phyloP scores from a whole-genome alignment of 2,329 filamentous ascomycete species.

The Dothiorella sarmentorum region DNA sequence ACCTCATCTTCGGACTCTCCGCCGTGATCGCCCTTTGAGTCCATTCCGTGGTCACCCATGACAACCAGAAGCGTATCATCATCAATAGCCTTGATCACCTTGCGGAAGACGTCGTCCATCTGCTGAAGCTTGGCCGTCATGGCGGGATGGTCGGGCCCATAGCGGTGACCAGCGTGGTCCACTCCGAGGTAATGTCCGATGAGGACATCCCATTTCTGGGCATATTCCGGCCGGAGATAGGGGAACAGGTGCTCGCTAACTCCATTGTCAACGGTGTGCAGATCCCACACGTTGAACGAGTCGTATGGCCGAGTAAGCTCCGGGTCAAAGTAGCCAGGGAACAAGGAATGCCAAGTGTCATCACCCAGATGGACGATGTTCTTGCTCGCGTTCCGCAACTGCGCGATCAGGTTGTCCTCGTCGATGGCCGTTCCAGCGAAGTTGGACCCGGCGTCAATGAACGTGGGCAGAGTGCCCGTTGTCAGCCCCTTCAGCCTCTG shows the following conservation, averaged over 20 bases:
- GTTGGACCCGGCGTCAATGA: slow-evolving; percentile 89
- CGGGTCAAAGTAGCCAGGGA: slow-evolving; percentile 87
- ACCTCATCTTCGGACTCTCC: slow-evolving; percentile 96
- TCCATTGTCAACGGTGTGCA: slow-evolving; percentile 95
- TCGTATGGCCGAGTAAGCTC: slow-evolving; percentile 87
- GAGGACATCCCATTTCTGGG: slow-evolving; percentile 82
- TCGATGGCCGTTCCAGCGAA: slow-evolving; percentile 95
- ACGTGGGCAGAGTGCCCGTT: slow-evolving; percentile 90
- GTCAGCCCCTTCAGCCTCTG: slow-evolving; percentile 92
- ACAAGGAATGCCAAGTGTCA: slow-evolving; percentile 92
- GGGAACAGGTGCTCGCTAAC: slow-evolving; percentile 89
- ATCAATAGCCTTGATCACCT: slow-evolving; percentile 69
- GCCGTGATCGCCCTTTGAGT: slow-evolving; percentile 94
- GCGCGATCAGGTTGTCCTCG: slow-evolving; percentile 75
- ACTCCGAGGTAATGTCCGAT: slow-evolving; percentile 93
- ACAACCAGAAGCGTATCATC: slow-evolving; percentile 85
- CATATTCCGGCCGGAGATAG: slow-evolving; percentile 63
- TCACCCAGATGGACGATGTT: slow-evolving; percentile 92
- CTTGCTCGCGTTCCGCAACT: slow-evolving; percentile 63
- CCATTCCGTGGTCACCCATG: slow-evolving; percentile 99
- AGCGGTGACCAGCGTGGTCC: slow-evolving; percentile 94
- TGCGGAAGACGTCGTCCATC: slow-evolving; percentile 78
- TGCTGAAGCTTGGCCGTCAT: slow-evolving; percentile 89
- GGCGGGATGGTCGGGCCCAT: slow-evolving; percentile 86
- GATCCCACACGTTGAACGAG: slow-evolving; percentile 97